These are phyloP conservation scores for Epithele typhae DNA, from an alignment of 768 basidiomycete species.

Conservation along the genomic window DNA sequence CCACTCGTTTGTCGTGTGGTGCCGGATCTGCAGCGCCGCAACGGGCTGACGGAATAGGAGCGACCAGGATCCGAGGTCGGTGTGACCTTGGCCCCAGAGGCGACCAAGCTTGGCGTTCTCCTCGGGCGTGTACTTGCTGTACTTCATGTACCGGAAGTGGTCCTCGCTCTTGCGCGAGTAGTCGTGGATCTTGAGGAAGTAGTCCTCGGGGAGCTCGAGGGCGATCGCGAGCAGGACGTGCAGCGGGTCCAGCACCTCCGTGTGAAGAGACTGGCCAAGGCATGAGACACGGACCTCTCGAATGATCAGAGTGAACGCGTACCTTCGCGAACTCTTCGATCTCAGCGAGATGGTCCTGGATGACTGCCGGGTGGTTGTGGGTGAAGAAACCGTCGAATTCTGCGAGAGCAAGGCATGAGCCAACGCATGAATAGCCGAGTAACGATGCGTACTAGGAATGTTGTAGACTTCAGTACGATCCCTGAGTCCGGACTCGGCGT, in stretches of 20 bases:
- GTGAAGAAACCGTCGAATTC: slow-evolving; percentile 42
- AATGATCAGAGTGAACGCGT: too few species aligned
- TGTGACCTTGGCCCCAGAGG: slow-evolving; percentile 40
- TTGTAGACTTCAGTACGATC: slow-evolving; percentile 48
- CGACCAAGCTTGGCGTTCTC: slow-evolving; percentile 33
- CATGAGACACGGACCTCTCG: too few species aligned
- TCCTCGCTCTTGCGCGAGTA: slow-evolving; percentile 46
- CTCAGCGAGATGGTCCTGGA: slow-evolving; percentile 36
- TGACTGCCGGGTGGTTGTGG: slow-evolving; percentile 37
- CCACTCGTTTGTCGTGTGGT: slow-evolving; percentile 44
- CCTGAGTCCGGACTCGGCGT: slow-evolving; percentile 32
- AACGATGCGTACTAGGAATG: slow-evolving; percentile 35
- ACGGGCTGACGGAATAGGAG: slow-evolving; percentile 54
- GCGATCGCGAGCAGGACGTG: slow-evolving; percentile 44
- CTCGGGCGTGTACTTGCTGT: slow-evolving; percentile 38
- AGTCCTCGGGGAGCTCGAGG: slow-evolving; percentile 48
- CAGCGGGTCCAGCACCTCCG: slow-evolving; percentile 43
- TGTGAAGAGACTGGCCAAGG: slow-evolving; percentile 32
- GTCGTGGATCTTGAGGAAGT: slow-evolving; percentile 41
- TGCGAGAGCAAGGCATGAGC: slow-evolving; percentile 9
- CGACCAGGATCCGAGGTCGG: slow-evolving; percentile 47
- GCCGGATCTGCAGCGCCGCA: slow-evolving; percentile 48
- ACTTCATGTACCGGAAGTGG: slow-evolving; percentile 53
- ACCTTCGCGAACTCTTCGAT: slow-evolving; percentile 42
- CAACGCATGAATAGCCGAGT: background rate